These are phyloP conservation scores for Penicillium riverlandense DNA, from an alignment of 495 filamentous ascomycete species.

Conservation along the genomic window DNA sequence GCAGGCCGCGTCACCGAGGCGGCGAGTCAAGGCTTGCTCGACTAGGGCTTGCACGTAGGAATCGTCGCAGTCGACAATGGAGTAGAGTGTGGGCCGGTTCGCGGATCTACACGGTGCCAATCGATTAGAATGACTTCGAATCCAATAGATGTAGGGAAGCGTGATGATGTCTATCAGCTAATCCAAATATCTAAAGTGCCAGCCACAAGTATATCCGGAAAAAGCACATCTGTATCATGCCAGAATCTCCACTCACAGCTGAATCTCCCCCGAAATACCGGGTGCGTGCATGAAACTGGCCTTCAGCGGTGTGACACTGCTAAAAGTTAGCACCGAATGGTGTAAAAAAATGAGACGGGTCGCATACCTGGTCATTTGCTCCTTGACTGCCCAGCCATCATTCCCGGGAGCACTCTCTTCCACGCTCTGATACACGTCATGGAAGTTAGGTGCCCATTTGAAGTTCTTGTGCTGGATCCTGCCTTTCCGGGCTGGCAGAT, in stretches of 20 bases:
- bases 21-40: slow-evolving; percentile 55
- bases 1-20: slow-evolving; percentile 41
- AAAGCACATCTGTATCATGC: slow-evolving; percentile 10
- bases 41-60: slow-evolving; percentile 80
- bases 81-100: slow-evolving; percentile 49
- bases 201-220: slow-evolving; percentile 22
- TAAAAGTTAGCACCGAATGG: slow-evolving; percentile 9
- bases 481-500: no score
- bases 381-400: slow-evolving; percentile 90
- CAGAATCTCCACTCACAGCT: slow-evolving; percentile 69
- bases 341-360: neutral
- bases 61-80: slow-evolving; percentile 77
- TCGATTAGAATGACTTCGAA: slow-evolving; percentile 33
- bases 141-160: slow-evolving; percentile 10
- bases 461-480: slow-evolving; percentile 69
- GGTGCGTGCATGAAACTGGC: slow-evolving; percentile 88
- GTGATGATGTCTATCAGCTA: slow-evolving; percentile 22
- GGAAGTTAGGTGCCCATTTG: slow-evolving; percentile 84
- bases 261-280: slow-evolving; percentile 64
- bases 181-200: slow-evolving; percentile 21
- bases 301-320: slow-evolving; percentile 80
- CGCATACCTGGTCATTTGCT: slow-evolving; percentile 77
- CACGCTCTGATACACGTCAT: slow-evolving; percentile 78
- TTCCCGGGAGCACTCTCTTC: slow-evolving; percentile 74
- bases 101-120: slow-evolving; percentile 31